phyloP scores from a whole-genome alignment of 257 asterid genomes.

The Eucommia ulmoides region DNA sequence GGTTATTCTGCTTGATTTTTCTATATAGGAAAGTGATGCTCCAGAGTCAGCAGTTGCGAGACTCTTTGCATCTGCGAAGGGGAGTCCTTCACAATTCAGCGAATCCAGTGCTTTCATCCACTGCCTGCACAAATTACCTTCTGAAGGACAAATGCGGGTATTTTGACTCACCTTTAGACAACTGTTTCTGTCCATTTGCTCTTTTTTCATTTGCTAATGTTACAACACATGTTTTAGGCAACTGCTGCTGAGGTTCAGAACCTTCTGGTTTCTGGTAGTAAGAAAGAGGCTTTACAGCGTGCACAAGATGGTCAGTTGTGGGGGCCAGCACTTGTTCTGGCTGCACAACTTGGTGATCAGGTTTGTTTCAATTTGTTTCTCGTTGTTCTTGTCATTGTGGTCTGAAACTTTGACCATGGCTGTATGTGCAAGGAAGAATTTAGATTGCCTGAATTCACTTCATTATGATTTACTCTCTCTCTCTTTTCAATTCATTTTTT shows the following conservation, averaged over 20 bases:
- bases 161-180: neutral
- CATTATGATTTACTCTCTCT: neutral
- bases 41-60: conserved; percentile 87
- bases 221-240: conserved; percentile 30
- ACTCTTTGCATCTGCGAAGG: conserved; percentile 69
- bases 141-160: conserved; percentile 89
- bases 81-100: conserved; percentile 31
- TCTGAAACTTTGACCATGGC: neutral
- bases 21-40: conserved; percentile 59
- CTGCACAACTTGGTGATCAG: conserved; percentile 95
- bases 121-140: conserved; percentile 78
- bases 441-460: neutral
- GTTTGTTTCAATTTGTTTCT: conserved; percentile 15
- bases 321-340: conserved; percentile 98
- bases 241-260: conserved; percentile 83
- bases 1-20: conserved; percentile 4
- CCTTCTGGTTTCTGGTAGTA: conserved; percentile 90
- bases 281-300: conserved; percentile 78
- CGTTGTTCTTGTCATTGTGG: neutral
- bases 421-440: neutral
- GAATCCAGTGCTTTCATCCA: conserved; percentile 46
- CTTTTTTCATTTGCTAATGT: neutral
- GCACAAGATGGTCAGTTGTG: conserved; percentile 98
- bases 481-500: neutral
- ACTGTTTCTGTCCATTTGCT: neutral